phyloP scores from a whole-genome alignment of 345 rosid species.

The Populus alba region DNA sequence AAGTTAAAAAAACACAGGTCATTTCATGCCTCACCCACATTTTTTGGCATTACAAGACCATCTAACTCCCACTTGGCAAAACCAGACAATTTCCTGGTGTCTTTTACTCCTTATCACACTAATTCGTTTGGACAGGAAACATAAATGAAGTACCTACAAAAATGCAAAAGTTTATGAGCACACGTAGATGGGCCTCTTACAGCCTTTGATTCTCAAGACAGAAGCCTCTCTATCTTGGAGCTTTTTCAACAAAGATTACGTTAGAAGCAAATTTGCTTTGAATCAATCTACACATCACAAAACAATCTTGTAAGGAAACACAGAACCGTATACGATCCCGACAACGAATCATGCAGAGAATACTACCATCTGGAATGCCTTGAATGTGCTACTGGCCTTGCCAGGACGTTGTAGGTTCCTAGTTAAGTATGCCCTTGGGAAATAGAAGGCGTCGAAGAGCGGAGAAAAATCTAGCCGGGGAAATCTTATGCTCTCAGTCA shows the following conservation, averaged over 20 bases:
- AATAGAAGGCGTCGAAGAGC: constrained; percentile 60
- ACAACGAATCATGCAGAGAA: not conserved
- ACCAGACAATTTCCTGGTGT: too few relatives aligned
- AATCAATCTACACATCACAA: not conserved
- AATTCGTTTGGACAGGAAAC: too few relatives aligned
- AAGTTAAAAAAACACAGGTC: too few relatives aligned
- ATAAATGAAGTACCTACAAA: not conserved
- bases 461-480: constrained; percentile 61
- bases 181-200: not conserved
- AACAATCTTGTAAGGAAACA: not conserved
- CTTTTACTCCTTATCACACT: too few relatives aligned
- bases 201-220: not conserved
- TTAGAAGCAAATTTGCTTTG: not conserved
- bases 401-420: constrained; percentile 14
- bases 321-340: not conserved
- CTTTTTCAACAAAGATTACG: too few relatives aligned
- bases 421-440: constrained; percentile 35
- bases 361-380: not conserved
- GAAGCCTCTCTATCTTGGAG: too few relatives aligned
- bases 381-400: not conserved
- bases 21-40: too few relatives aligned
- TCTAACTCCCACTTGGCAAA: too few relatives aligned
- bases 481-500: not conserved
- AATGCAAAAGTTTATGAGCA: not conserved
- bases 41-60: too few relatives aligned